These are phyloP conservation scores for Nakazawaea populi DNA, from an alignment of 805 yeast genomes.

Conservation along the genomic window DNA sequence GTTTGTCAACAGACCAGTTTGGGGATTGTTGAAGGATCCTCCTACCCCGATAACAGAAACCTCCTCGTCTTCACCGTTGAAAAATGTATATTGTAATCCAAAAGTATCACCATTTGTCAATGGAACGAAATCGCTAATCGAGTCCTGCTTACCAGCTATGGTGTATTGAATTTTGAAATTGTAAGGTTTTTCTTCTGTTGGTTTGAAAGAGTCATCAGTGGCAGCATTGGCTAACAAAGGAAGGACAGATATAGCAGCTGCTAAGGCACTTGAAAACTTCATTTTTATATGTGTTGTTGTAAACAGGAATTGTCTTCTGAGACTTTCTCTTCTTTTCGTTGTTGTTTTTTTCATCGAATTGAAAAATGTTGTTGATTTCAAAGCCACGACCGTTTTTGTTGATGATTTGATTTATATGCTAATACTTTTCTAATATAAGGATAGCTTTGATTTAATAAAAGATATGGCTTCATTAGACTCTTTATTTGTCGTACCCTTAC, in stretches of 20 bases:
- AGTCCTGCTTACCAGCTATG: constrained; percentile 39
- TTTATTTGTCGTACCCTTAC: constrained; percentile 7
- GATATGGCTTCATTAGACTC: not conserved
- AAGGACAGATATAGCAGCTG: not conserved
- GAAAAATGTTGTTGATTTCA: constrained; percentile 2
- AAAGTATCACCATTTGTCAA: constrained; percentile 46
- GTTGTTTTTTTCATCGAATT: not conserved
- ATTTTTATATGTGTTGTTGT: constrained; percentile 5
- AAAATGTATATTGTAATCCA: constrained; percentile 43
- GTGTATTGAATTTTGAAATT: constrained; percentile 43
- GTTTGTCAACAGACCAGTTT: constrained; percentile 42
- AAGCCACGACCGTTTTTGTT: not conserved
- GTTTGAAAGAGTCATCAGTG: constrained; percentile 19
- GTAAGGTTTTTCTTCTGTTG: constrained; percentile 32
- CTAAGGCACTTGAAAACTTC: constrained; percentile 15
- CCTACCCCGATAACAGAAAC: constrained; percentile 61
- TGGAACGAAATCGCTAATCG: constrained; percentile 34
- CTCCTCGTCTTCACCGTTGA: constrained; percentile 45
- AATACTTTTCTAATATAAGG: too few species aligned
- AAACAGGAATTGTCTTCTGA: not conserved
- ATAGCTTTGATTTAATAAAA: not conserved
- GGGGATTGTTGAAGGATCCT: constrained; percentile 55
- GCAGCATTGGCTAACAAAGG: constrained; percentile 5
- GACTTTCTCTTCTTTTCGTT: not conserved
- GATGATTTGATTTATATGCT: not conserved